Evolutionary conservation across 1,139 yeast species (phyloP).

Genomic region (Hemisphaericaspora xylanilytica): DNA sequence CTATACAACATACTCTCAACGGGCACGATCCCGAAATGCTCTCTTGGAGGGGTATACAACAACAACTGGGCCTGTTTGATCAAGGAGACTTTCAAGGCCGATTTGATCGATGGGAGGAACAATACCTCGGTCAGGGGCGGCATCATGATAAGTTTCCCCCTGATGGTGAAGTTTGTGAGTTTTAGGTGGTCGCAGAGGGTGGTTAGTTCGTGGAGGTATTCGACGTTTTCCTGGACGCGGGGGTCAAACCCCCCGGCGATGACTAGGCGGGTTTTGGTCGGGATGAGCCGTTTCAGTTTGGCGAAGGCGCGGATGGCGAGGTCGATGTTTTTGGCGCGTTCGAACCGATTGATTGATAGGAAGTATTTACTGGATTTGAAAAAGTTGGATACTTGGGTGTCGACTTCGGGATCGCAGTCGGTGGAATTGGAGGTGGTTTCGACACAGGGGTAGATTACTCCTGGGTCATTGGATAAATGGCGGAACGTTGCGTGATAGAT

Average conservation of each 20-base stretch:
- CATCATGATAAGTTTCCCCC: conserved; percentile 41
- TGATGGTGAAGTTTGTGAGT: conserved; percentile 47
- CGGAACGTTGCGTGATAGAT: conserved; percentile 67
- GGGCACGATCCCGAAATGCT: conserved; percentile 98
- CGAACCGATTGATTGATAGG: conserved; percentile 84
- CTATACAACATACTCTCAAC: conserved; percentile 86
- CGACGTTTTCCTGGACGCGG: conserved; percentile 72
- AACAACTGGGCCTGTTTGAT: conserved; percentile 58
- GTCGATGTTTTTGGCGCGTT: conserved; percentile 76
- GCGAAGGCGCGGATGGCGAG: conserved; percentile 72
- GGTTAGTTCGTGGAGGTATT: conserved; percentile 62
- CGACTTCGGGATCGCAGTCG: conserved; percentile 16
- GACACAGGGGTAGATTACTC: conserved; percentile 89
- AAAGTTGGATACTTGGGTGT: conserved; percentile 32
- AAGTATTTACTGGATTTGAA: conserved; percentile 43
- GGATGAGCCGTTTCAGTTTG: conserved; percentile 23
- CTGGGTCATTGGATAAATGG: conserved; percentile 48
- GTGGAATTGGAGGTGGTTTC: conserved; percentile 25
- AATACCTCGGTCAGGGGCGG: conserved; percentile 52
- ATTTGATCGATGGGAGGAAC: conserved; percentile 77
- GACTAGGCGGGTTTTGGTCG: conserved; percentile 44
- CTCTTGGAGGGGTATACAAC: conserved; percentile 85
- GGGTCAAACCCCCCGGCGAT: conserved; percentile 93
- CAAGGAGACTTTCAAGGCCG: conserved; percentile 63
- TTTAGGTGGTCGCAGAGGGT: conserved; percentile 44